phyloP scores from a whole-genome alignment of 495 filamentous ascomycete genomes.

The Cryomyces minteri region DNA sequence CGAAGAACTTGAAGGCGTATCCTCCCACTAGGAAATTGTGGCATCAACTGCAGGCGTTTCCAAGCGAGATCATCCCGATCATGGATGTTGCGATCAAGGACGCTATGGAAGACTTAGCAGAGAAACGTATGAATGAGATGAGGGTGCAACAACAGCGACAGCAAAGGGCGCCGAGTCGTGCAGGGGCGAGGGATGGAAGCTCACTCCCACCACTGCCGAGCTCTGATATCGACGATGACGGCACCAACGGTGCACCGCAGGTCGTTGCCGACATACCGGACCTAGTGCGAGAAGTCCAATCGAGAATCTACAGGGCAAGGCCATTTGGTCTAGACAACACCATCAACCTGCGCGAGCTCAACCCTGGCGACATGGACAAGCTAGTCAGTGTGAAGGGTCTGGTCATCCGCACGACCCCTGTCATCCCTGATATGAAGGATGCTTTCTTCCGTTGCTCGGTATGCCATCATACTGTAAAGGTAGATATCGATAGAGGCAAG shows the following conservation, averaged over 20 bases:
- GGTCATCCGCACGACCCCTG: constrained; percentile 85
- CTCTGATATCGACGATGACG: constrained; percentile 41
- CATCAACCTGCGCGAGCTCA: constrained; percentile 87
- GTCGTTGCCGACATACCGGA: constrained; percentile 31
- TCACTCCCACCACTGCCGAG: constrained; percentile 59
- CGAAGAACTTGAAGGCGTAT: constrained; percentile 79
- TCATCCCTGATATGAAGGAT: constrained; percentile 97
- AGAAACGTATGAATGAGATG: constrained; percentile 57
- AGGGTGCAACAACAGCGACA: constrained; percentile 35
- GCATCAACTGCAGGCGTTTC: constrained; percentile 85
- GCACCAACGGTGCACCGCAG: constrained; percentile 16
- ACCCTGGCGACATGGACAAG: constrained; percentile 92
- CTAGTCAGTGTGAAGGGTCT: constrained; percentile 90
- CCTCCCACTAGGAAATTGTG: constrained; percentile 84
- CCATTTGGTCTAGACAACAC: constrained; percentile 77
- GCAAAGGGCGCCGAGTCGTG: constrained; percentile 15
- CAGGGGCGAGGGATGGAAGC: constrained; percentile 29
- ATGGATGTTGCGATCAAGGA: constrained; percentile 94
- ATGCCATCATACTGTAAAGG: constrained; percentile 77
- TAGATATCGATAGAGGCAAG: constrained; percentile 85
- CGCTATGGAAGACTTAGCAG: constrained; percentile 75
- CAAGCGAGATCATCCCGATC: constrained; percentile 84
- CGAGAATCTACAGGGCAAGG: constrained; percentile 64
- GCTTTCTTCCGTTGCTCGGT: constrained; percentile 85
- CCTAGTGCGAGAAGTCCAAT: constrained; percentile 42